These are phyloP conservation scores for Microbotryum silenes-acaulis DNA, from an alignment of 1,284 basidiomycete genomes.

Conservation along the genomic window DNA sequence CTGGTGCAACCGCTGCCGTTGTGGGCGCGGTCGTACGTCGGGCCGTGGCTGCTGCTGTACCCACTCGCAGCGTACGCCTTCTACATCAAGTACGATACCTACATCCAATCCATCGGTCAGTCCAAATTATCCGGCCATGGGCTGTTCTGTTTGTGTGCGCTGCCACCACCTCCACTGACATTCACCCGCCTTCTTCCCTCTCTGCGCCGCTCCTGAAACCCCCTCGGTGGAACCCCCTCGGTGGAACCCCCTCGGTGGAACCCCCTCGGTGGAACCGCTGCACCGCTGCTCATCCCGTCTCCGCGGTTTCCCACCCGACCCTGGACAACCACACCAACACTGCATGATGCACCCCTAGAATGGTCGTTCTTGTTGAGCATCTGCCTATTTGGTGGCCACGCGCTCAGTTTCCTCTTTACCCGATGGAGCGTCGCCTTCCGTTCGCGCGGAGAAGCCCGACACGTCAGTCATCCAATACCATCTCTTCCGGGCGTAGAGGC, in stretches of 20 bases:
- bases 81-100: conserved; percentile 52
- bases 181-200: not conserved
- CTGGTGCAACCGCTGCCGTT: conserved; percentile 71
- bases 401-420: conserved; percentile 84
- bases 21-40: conserved; percentile 69
- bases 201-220: too few species aligned
- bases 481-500: not conserved
- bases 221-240: too few species aligned
- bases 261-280: too few species aligned
- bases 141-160: too few species aligned
- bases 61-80: conserved; percentile 87
- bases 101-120: conserved; percentile 27
- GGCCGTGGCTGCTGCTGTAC: conserved; percentile 64
- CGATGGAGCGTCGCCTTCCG: conserved; percentile 65
- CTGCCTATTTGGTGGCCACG: conserved; percentile 74
- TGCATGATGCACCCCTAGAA: conserved; percentile 7
- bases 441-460: conserved; percentile 20
- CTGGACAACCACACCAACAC: not conserved
- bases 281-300: too few species aligned
- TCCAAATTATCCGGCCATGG: too few species aligned
- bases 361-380: conserved; percentile 78
- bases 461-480: conserved; percentile 1
- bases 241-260: too few species aligned
- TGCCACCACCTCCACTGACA: not conserved
- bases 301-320: not conserved